Conservation (phyloP, 2,329 filamentous ascomycete genomes). For the Lomentospora prolificans region DNA sequence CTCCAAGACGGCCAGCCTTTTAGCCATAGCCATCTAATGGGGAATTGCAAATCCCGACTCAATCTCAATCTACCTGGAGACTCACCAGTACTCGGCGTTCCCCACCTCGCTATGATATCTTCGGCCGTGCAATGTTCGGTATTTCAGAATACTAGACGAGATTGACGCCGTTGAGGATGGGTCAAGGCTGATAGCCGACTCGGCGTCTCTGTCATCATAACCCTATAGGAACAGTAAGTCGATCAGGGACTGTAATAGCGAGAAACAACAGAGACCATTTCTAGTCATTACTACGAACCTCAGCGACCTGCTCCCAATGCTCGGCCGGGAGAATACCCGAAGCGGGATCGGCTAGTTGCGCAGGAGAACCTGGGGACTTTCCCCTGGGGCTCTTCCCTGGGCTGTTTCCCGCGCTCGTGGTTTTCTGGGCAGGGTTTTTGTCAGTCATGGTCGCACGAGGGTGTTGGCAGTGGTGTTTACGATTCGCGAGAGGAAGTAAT, state of each 20-base stretch:
- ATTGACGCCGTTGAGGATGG: constrained; percentile 17
- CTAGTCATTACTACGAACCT: no score
- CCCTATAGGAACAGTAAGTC: neutral
- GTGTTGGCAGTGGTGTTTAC: no score
- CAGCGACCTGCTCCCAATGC: constrained; percentile 4
- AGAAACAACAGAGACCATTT: neutral
- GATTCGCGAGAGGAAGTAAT: no score
- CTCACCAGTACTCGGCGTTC: constrained; percentile 18
- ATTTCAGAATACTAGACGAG: constrained; percentile 19
- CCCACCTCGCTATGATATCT: constrained; percentile 21
- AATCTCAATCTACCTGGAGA: no score
- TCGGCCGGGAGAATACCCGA: constrained; percentile 5
- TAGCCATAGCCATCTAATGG: neutral
- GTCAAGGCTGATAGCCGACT: neutral
- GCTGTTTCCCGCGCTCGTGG: no score
- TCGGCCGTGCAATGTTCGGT: constrained; percentile 20
- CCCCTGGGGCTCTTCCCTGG: no score
- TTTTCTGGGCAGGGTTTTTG: no score
- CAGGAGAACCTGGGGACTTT: no score
- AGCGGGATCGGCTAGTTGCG: no score
- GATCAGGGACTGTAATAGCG: neutral
- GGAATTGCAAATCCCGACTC: no score
- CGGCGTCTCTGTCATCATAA: neutral
- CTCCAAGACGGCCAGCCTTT: constrained; percentile 3
- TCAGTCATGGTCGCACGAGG: no score